phyloP scores from a whole-genome alignment of 1,139 yeast species.

The Candida tropicalis region DNA sequence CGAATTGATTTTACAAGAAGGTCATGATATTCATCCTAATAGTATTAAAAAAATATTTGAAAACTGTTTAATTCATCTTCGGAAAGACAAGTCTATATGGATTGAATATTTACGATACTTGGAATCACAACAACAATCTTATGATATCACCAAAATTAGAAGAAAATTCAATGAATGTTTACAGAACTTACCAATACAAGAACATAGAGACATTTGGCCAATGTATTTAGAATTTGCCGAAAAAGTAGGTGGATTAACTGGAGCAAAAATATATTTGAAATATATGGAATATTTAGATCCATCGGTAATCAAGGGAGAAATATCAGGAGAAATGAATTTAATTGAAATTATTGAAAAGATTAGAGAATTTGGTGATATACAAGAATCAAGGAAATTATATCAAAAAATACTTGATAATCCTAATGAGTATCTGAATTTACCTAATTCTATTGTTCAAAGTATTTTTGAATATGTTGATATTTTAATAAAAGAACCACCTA shows the following conservation, averaged over 20 bases:
- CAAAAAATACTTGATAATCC: constrained; percentile 16
- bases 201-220: constrained; percentile 67
- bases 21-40: constrained; percentile 29
- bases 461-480: constrained; percentile 53
- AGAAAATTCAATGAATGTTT: constrained; percentile 56
- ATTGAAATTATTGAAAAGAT: constrained; percentile 26
- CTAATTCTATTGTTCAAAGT: constrained; percentile 25
- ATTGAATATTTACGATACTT: constrained; percentile 52
- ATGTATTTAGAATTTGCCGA: constrained; percentile 55
- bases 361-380: constrained; percentile 25
- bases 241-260: constrained; percentile 44
- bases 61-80: constrained; percentile 32
- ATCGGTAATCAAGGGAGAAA: constrained; percentile 11
- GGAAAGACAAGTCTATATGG: constrained; percentile 60
- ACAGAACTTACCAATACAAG: constrained; percentile 48
- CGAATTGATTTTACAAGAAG: constrained; percentile 45
- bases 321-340: constrained; percentile 13
- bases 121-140: constrained; percentile 24
- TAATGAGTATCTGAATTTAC: constrained; percentile 17
- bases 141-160: constrained; percentile 48
- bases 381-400: constrained; percentile 20
- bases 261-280: constrained; percentile 44
- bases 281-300: constrained; percentile 37
- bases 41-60: constrained; percentile 48
- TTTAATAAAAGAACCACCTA: constrained; percentile 25